Base-by-base conservation (phyloP, 2,329 filamentous ascomycete genomes). In the Leptographium lundbergii region DNA sequence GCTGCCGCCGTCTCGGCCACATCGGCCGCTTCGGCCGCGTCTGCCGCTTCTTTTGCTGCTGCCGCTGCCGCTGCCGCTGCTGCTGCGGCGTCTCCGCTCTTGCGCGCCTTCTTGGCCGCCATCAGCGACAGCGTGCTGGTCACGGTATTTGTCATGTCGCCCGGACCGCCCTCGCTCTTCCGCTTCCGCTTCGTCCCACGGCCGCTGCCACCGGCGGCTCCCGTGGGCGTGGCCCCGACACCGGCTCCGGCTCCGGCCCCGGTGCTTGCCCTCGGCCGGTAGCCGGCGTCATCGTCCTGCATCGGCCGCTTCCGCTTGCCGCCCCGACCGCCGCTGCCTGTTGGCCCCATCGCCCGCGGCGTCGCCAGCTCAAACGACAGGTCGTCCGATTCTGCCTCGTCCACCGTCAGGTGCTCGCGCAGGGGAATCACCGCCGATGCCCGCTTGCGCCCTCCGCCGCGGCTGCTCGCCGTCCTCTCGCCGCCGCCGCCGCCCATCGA, bases 141-240 rank as follows among this genome's bases (percentile, higher is more conserved):
- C 17, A 32, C 60, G 17, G 54, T 64, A 53, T 5, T 29, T 13
- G 25, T 54, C 2, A 10, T 24, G 55, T 60, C 50, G 52, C 65
- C 60, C 1, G 79, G 14, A 19, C 52, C 77, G 64, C 79, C 81
- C 74, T 81, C 78, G 65, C 80, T 81, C 75, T 81, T 82, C 4
- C 80, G 74, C 74, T 82, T 84, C 69, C 78, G 78, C 73, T 84
- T 84, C 0, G 72, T 70, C 22, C 79, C 78, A 47, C 80, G 73
- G 77, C 54, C 77, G 3, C 45, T 39, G 36, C 36, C 14, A 6
- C 36, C 36, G 6, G 13, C 36, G 36, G 13, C 14, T 39, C 36
- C 36, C 4, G 36, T 39, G 4, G 36, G 14, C 36, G 14, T 39
- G 1, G 36, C 14, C 36, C 13, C 14, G 36, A 17, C 22, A 47